Evolutionary conservation across 2,329 filamentous ascomycete genomes (phyloP).

Genomic region (Alternaria ventricosa): DNA sequence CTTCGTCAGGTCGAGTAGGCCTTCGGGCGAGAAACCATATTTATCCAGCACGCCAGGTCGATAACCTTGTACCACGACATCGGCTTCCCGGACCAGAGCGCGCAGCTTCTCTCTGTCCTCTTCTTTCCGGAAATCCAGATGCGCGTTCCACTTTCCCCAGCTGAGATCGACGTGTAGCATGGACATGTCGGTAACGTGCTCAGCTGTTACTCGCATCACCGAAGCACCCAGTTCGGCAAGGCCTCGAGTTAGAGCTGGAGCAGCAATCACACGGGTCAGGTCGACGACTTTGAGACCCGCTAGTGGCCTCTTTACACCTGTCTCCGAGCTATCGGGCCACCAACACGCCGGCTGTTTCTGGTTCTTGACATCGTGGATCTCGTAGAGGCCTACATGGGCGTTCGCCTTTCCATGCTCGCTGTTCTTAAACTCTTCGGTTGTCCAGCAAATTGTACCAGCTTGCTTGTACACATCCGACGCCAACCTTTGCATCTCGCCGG

Average conservation of each 20-base stretch:
- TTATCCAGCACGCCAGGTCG: slow-evolving; percentile 56
- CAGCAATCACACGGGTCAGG: slow-evolving; percentile 58
- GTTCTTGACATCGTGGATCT: slow-evolving; percentile 41
- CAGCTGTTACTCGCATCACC: slow-evolving; percentile 54
- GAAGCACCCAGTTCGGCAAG: slow-evolving; percentile 57
- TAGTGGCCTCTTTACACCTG: slow-evolving; percentile 47
- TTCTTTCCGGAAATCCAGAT: slow-evolving; percentile 53
- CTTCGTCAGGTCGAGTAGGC: slow-evolving; percentile 51
- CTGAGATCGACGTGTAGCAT: slow-evolving; percentile 55
- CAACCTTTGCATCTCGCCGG: slow-evolving; percentile 43
- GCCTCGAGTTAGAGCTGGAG: slow-evolving; percentile 52
- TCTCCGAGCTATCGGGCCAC: slow-evolving; percentile 50
- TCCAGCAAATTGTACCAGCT: slow-evolving; percentile 51
- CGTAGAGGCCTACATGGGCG: slow-evolving; percentile 51
- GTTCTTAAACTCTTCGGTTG: slow-evolving; percentile 47
- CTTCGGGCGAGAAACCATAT: slow-evolving; percentile 53
- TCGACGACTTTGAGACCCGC: slow-evolving; percentile 61
- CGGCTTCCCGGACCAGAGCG: slow-evolving; percentile 55
- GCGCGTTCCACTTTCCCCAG: slow-evolving; percentile 58
- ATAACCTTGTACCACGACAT: slow-evolving; percentile 60
- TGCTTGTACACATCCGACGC: slow-evolving; percentile 50
- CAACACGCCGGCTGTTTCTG: slow-evolving; percentile 45
- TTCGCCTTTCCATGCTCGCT: slow-evolving; percentile 54
- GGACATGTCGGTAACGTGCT: slow-evolving; percentile 51
- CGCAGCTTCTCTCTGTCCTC: slow-evolving; percentile 49